These are phyloP conservation scores for Chrysosporium keratinophilum DNA, from an alignment of 2,329 filamentous ascomycete genomes.

Conservation along the genomic window DNA sequence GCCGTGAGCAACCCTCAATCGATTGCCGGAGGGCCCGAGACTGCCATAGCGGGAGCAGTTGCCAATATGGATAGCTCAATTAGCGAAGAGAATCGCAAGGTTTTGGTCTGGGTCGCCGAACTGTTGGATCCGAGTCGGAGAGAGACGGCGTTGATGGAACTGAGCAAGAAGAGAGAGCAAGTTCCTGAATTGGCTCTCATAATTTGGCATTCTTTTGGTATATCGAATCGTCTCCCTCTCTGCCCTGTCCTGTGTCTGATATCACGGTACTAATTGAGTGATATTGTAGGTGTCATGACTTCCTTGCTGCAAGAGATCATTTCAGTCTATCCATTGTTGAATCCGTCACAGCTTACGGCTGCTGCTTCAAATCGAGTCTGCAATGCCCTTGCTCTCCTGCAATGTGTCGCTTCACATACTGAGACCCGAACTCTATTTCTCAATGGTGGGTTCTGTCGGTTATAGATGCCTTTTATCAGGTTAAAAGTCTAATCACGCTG, in stretches of 20 bases:
- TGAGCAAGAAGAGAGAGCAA: slow-evolving; percentile 98
- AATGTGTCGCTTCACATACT: slow-evolving; percentile 95
- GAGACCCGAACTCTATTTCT: slow-evolving; percentile 90
- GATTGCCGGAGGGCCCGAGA: slow-evolving; percentile 16
- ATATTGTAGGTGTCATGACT: slow-evolving; percentile 77
- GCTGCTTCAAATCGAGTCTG: slow-evolving; percentile 96
- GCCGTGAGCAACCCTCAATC: slow-evolving; percentile 33
- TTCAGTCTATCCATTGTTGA: slow-evolving; percentile 91
- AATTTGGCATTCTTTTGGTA: slow-evolving; percentile 97
- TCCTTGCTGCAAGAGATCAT: slow-evolving; percentile 96
- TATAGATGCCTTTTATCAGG: not conserved
- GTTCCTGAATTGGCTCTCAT: slow-evolving; percentile 93
- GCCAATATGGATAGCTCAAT: slow-evolving; percentile 54
- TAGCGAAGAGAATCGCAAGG: slow-evolving; percentile 82
- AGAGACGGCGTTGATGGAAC: slow-evolving; percentile 81
- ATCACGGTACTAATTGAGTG: slow-evolving; percentile 3
- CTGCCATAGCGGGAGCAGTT: slow-evolving; percentile 26
- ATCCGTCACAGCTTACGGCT: slow-evolving; percentile 91
- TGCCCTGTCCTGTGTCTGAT: not conserved
- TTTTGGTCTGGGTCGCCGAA: slow-evolving; percentile 87
- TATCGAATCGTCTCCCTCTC: not conserved
- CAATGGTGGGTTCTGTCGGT: slow-evolving; percentile 53
- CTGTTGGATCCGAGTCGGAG: slow-evolving; percentile 76
- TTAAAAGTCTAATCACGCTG: not conserved
- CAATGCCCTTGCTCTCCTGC: slow-evolving; percentile 87